phyloP scores from a whole-genome alignment of 108 stramenopile species.

The Pseudonitzschia multiseries region DNA sequence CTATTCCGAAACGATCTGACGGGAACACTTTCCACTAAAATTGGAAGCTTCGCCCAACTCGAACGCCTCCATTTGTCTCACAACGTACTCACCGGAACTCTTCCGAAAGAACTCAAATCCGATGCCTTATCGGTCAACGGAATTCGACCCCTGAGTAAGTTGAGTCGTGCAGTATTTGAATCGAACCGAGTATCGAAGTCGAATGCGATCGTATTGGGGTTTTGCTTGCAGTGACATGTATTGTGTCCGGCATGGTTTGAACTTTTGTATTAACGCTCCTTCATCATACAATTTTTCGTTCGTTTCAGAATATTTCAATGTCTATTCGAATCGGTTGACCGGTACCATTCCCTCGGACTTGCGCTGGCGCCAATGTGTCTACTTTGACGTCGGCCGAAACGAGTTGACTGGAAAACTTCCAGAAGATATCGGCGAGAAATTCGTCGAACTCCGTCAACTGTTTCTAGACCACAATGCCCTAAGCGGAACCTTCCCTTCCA shows the following conservation, averaged over 20 bases:
- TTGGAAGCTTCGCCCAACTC: slow-evolving; percentile 19
- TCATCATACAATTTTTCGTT: not conserved
- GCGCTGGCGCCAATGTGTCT: slow-evolving; percentile 27
- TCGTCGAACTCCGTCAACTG: slow-evolving; percentile 37
- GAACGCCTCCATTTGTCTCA: slow-evolving; percentile 18
- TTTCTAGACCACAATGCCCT: slow-evolving; percentile 52
- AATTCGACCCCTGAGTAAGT: slow-evolving; percentile 24
- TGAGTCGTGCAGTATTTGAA: not conserved
- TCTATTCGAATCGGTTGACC: slow-evolving; percentile 35
- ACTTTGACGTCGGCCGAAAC: slow-evolving; percentile 48
- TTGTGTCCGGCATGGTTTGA: too few species aligned
- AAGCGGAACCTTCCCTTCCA: slow-evolving; percentile 34
- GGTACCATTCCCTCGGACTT: slow-evolving; percentile 40
- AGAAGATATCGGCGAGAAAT: slow-evolving; percentile 21
- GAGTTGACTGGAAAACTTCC: slow-evolving; percentile 46
- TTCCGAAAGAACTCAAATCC: slow-evolving; percentile 26
- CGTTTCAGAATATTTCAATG: slow-evolving; percentile 35
- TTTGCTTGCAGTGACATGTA: too few species aligned
- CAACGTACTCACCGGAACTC: slow-evolving; percentile 27
- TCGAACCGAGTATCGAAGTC: too few species aligned
- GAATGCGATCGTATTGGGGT: too few species aligned
- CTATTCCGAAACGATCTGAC: slow-evolving; percentile 32
- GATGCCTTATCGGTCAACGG: slow-evolving; percentile 14
- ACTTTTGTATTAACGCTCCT: not conserved
- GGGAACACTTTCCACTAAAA: slow-evolving; percentile 18